Evolutionary conservation across 768 basidiomycete genomes (phyloP), one percentile per base, ranked within the genome.

Genomic region (Galerina marginata): DNA sequence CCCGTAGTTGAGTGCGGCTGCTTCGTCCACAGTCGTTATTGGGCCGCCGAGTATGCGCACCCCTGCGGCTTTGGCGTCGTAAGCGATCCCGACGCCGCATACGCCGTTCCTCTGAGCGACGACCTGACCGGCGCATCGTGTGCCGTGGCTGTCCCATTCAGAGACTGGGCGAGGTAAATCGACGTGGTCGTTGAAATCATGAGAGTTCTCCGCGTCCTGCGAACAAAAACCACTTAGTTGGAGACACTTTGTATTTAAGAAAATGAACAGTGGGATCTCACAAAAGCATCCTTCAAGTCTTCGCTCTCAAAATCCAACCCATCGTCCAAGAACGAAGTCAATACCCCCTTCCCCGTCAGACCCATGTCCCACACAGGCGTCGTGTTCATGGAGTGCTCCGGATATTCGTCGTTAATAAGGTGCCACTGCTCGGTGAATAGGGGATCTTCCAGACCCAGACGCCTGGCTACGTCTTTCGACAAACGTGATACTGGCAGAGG

Each of bases 121-220:
- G 47, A 99, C 87, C 72, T 99, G 96, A 15, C 96, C 96, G 6
- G 96, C 96, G 71, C 96, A 99, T 6, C 96, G 90, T 0, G 96
- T 99, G 11, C 96, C 96, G 68, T 99, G 96, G 65, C 93, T 92
- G 66, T 99, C 97, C 59, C 96, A 93, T 23, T 80, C 81, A 39
- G 93, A 83, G 50, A 88, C 84, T 0, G 96, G 96, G 38, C 87
- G 87, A 12, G 96, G 96, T 2, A 97, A 80, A 12, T 86, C 77
- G 20, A 86, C 87, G 69, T 99, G 94, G 68, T 95, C 95, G 72
- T 99, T 99, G 75, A 95, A 99, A 74, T 99, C 95, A 70, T 95
- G 91, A 0, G 95, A 97, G 55, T 95, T 87, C 47, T 86, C 86
- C 11, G 90, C 84, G 67, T 89, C 91, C 96, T 96, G 56, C 33